Evolutionary conservation across 2,329 filamentous ascomycete species (phyloP).

Genomic region (Nemania abortiva): DNA sequence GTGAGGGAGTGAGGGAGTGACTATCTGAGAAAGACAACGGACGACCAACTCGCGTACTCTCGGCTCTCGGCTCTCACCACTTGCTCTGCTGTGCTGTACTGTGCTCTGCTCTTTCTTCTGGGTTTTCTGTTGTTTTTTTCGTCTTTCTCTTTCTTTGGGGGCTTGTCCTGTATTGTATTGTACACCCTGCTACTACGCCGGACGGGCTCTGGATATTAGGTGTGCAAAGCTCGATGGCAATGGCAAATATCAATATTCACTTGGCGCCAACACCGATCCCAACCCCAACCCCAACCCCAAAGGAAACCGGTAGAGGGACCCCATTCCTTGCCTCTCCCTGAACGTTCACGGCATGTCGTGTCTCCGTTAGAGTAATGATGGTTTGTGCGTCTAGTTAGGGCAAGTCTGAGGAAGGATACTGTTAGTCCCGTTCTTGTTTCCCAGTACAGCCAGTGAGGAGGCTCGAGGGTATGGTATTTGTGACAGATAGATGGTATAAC

Average conservation of each 20-base stretch:
- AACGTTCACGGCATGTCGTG: not conserved
- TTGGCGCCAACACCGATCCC: not conserved
- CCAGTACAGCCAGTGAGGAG: not conserved
- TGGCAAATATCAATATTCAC: not conserved
- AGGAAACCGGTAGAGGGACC: not conserved
- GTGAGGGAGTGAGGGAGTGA: slow-evolving; percentile 6
- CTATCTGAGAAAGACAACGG: not conserved
- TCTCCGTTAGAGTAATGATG: not conserved
- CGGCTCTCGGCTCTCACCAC: not conserved
- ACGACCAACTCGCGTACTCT: slow-evolving; percentile 2
- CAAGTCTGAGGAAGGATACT: slow-evolving; percentile 26
- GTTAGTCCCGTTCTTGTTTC: slow-evolving; percentile 12
- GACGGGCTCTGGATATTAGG: not conserved
- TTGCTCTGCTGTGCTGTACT: not conserved
- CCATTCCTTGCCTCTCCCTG: not conserved
- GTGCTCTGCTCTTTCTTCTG: slow-evolving; percentile 6
- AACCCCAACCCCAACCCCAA: not conserved
- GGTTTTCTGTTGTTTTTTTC: slow-evolving; percentile 17
- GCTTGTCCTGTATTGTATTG: not conserved
- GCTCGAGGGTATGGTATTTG: not conserved
- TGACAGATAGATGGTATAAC: slow-evolving; percentile 40
- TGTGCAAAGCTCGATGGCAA: not conserved
- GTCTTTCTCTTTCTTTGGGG: not conserved
- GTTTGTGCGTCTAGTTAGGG: slow-evolving; percentile 39
- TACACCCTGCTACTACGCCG: not conserved